phyloP scores from a whole-genome alignment of 495 filamentous ascomycete species.

The Penicillium diatomitis region DNA sequence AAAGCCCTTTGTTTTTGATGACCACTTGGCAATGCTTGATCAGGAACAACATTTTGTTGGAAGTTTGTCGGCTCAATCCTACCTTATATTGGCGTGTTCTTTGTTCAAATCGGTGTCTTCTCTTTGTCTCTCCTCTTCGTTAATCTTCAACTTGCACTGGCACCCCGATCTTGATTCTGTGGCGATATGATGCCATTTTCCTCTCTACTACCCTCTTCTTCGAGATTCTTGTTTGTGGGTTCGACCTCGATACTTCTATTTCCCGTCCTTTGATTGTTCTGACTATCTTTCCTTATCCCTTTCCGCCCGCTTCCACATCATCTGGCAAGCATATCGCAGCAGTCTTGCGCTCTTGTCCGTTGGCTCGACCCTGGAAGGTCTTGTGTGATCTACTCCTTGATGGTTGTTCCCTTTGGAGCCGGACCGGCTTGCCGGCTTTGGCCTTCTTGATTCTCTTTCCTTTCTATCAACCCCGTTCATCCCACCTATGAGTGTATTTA shows the following conservation, averaged over 20 bases:
- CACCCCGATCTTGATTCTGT: too few relatives aligned
- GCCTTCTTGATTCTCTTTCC: conserved; percentile 5
- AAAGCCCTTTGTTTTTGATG: conserved; percentile 8
- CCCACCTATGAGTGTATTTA: conserved; percentile 7
- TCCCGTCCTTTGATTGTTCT: conserved; percentile 11
- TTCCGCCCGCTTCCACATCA: conserved; percentile 3
- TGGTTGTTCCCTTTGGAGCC: conserved; percentile 21
- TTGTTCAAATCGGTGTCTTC: conserved; percentile 10
- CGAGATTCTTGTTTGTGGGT: conserved; percentile 18
- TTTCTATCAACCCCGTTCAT: not conserved
- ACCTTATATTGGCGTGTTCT: conserved; percentile 20
- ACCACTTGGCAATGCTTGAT: conserved; percentile 29
- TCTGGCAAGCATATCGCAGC: too few relatives aligned
- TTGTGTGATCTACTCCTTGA: conserved; percentile 13
- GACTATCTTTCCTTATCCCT: conserved; percentile 14
- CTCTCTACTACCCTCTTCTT: conserved; percentile 4
- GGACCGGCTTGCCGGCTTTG: conserved; percentile 9
- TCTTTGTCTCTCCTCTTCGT: conserved; percentile 1
- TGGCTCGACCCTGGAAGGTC: conserved; percentile 5
- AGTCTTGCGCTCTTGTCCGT: too few relatives aligned
- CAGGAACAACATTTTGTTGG: conserved; percentile 30
- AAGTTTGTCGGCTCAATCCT: conserved; percentile 14
- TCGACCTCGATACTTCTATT: conserved; percentile 28
- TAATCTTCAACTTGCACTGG: not conserved
- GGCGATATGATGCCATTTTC: not conserved